Evolutionary conservation across 2,329 filamentous ascomycete species (phyloP).

Genomic region (Cladosporium sp.): DNA sequence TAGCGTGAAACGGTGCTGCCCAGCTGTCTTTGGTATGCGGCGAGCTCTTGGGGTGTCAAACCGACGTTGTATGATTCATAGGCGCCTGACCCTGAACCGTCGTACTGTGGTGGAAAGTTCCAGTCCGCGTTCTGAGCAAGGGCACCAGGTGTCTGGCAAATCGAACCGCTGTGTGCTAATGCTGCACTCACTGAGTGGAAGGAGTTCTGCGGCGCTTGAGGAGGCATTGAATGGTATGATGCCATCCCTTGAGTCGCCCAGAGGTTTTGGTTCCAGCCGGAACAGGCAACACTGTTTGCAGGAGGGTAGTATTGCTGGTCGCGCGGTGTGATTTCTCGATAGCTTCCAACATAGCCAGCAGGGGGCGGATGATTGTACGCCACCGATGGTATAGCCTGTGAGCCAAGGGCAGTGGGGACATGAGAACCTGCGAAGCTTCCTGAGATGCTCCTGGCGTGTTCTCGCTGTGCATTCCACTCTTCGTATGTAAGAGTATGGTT

Average conservation of each 20-base stretch:
- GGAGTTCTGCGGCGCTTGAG: not conserved
- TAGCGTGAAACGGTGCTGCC: slow-evolving; percentile 7
- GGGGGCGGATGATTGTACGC: slow-evolving; percentile 3
- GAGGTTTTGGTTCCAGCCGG: not conserved
- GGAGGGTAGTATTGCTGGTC: not conserved
- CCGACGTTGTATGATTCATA: slow-evolving; percentile 4
- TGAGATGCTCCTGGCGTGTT: not conserved
- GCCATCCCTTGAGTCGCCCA: not conserved
- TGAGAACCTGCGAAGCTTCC: slow-evolving; percentile 3
- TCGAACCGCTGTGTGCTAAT: not conserved
- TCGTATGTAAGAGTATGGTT: slow-evolving; percentile 24
- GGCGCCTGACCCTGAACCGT: not conserved
- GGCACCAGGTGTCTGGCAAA: not conserved
- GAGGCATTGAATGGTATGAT: not conserved
- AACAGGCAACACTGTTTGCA: not conserved
- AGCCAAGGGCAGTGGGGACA: not conserved
- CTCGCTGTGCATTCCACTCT: slow-evolving; percentile 20
- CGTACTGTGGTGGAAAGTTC: not conserved
- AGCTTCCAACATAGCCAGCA: not conserved
- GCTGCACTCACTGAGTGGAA: not conserved
- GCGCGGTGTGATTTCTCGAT: not conserved
- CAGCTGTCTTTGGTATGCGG: not conserved
- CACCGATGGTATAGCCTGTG: not conserved
- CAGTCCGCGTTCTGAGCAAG: not conserved
- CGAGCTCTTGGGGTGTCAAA: slow-evolving; percentile 3